Conservation (phyloP, 257 asterid species). For the Anisodus tanguticus region DNA sequence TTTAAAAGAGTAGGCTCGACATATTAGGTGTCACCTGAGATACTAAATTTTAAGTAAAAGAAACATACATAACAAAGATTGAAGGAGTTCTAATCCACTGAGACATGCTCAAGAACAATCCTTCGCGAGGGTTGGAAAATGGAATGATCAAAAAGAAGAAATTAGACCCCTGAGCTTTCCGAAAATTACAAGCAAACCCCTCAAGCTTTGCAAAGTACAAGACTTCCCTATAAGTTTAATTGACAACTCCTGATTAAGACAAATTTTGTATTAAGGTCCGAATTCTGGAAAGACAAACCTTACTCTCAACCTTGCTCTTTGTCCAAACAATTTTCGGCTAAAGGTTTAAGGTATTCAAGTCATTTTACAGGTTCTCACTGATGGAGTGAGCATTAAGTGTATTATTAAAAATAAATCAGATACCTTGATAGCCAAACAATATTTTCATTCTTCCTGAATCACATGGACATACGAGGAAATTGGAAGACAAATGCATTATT, state of each 20-base stretch:
- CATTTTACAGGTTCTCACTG: slow-evolving; percentile 5
- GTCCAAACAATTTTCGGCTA: neutral
- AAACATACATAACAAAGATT: neutral
- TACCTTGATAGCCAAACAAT: neutral
- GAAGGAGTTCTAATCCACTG: neutral
- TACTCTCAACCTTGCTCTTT: neutral
- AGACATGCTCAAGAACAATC: slow-evolving; percentile 18
- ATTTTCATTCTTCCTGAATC: neutral
- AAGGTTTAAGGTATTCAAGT: neutral
- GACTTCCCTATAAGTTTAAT: slow-evolving; percentile 19
- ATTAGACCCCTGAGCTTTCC: neutral
- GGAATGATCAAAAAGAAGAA: slow-evolving; percentile 11
- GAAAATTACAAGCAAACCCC: neutral
- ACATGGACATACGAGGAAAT: neutral
- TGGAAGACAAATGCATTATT: neutral
- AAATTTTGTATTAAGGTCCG: neutral
- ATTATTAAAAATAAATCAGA: neutral
- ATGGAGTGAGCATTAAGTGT: neutral
- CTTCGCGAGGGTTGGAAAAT: neutral
- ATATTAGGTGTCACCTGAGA: neutral
- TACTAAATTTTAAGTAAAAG: neutral
- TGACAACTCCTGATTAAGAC: neutral
- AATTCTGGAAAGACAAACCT: neutral
- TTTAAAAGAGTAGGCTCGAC: slow-evolving; percentile 3
- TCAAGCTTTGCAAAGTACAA: neutral